These are phyloP conservation scores for Fusarium sp. DNA, from an alignment of 2,329 filamentous ascomycete genomes.

Conservation along the genomic window DNA sequence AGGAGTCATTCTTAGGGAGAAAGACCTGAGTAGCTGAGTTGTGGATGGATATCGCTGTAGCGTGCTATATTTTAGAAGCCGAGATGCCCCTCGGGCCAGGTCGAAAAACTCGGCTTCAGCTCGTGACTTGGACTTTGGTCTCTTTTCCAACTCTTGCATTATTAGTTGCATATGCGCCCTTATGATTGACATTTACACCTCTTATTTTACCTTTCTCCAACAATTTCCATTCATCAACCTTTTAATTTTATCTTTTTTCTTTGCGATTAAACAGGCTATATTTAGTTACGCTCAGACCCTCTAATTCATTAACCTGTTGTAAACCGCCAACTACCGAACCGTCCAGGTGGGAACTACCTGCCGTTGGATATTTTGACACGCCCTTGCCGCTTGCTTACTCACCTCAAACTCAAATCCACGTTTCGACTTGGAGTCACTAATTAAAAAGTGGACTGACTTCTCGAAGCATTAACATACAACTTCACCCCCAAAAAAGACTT, in stretches of 20 bases:
- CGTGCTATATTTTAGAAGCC: background rate
- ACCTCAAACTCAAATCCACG: constrained; percentile 27
- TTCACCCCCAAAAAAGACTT: background rate
- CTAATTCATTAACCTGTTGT: background rate
- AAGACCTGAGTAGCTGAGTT: background rate
- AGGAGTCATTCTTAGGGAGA: background rate
- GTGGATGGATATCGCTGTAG: background rate
- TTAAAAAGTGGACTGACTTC: constrained; percentile 32
- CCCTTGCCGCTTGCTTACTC: constrained; percentile 28
- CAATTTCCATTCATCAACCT: background rate
- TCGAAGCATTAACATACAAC: constrained; percentile 19
- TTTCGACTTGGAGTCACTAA: constrained; percentile 26
- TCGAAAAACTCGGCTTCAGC: constrained; percentile 7
- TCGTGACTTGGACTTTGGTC: constrained; percentile 6
- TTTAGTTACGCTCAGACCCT: background rate
- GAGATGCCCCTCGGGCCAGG: background rate
- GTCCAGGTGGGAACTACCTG: background rate
- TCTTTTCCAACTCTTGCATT: too few species aligned
- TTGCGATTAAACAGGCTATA: background rate
- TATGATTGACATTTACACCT: too few species aligned
- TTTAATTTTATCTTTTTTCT: background rate
- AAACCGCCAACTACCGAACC: constrained; percentile 15
- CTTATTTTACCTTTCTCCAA: background rate
- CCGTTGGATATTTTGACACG: constrained; percentile 11
- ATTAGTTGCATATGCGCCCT: too few species aligned